Conservation (phyloP, 768 basidiomycete species). For the Stropharia rugosoannulata region DNA sequence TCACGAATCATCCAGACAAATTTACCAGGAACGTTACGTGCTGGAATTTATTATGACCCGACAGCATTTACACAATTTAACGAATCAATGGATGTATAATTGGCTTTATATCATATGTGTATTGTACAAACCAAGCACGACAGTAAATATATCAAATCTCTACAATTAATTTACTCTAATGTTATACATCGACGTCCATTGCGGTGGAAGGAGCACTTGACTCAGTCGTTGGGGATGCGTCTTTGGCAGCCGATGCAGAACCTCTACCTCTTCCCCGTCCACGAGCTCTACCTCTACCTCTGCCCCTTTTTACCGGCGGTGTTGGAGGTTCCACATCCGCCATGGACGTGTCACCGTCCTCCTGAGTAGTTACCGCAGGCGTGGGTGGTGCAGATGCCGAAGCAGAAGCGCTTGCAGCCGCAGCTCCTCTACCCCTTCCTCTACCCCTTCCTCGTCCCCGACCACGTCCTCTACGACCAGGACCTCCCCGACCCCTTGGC, state of each 20-base stretch:
- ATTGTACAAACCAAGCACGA: conserved; percentile 4
- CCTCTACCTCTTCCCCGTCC: conserved; percentile 33
- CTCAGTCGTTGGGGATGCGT: conserved; percentile 26
- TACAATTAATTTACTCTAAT: conserved; percentile 3
- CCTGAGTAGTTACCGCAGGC: conserved; percentile 15
- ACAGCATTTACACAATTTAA: background rate
- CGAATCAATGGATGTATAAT: background rate
- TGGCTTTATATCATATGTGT: background rate
- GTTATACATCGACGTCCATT: conserved; percentile 22
- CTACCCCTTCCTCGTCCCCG: conserved; percentile 25
- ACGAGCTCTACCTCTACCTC: conserved; percentile 33
- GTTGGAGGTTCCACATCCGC: conserved; percentile 8
- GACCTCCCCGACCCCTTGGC: conserved; percentile 18
- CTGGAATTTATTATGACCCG: background rate
- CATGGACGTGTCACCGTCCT: conserved; percentile 16
- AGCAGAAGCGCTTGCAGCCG: conserved; percentile 11
- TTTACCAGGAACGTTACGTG: background rate
- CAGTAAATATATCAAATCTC: background rate
- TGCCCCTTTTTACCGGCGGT: conserved; percentile 26
- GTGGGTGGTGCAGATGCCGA: background rate
- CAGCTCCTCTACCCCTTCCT: conserved; percentile 20
- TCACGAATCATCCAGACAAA: background rate
- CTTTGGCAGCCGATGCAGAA: conserved; percentile 24
- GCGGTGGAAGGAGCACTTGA: conserved; percentile 29
- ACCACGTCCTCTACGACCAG: conserved; percentile 24